Conservation (phyloP, 495 filamentous ascomycete species). For the Daldinia caldariorum region DNA sequence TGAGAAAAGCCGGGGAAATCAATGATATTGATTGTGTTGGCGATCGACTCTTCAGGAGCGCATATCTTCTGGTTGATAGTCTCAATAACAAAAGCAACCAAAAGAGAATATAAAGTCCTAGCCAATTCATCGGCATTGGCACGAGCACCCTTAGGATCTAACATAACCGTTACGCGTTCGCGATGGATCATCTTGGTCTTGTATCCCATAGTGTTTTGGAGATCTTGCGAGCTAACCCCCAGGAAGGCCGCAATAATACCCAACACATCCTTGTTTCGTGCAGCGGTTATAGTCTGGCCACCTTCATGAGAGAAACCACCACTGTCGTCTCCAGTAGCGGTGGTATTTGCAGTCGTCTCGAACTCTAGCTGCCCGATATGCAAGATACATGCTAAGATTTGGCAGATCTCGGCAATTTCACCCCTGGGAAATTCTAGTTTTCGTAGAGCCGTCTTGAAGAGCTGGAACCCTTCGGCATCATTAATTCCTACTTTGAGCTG, state of each 20-base stretch:
- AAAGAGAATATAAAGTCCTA: conserved; percentile 90
- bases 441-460: conserved; percentile 94
- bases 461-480: conserved; percentile 92
- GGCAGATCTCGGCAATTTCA: conserved; percentile 96
- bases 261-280: conserved; percentile 93
- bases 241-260: conserved; percentile 89
- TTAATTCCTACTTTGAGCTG: conserved; percentile 97
- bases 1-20: conserved; percentile 97
- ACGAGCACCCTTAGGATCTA: conserved; percentile 89
- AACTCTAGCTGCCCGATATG: conserved; percentile 98
- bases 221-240: conserved; percentile 77
- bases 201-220: conserved; percentile 90
- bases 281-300: conserved; percentile 81
- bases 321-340: conserved; percentile 84
- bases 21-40: conserved; percentile 92
- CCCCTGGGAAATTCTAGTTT: conserved; percentile 92
- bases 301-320: conserved; percentile 97
- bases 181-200: conserved; percentile 94
- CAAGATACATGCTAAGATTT: conserved; percentile 88
- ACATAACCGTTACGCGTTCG: conserved; percentile 96
- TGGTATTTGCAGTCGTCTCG: conserved; percentile 77
- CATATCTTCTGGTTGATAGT: conserved; percentile 90
- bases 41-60: conserved; percentile 85
- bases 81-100: conserved; percentile 93
- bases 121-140: conserved; percentile 94